Evolutionary conservation across 116 monocot species (phyloP).

Genomic region (Trichopus zeylanicus): DNA sequence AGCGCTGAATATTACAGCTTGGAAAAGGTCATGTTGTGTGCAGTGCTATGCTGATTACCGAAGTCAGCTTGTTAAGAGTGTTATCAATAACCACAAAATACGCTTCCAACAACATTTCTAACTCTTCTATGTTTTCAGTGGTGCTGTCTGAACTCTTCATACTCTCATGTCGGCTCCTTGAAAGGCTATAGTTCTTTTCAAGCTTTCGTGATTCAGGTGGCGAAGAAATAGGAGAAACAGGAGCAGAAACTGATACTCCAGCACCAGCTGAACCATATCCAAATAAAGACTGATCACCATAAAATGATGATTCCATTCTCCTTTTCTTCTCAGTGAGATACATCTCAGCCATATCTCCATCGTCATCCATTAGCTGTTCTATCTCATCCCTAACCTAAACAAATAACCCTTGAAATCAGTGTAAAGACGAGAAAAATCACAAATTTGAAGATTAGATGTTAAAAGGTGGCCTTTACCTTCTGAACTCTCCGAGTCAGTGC

Average conservation of each 20-base stretch:
- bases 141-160: constrained; percentile 54
- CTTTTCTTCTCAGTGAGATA: constrained; percentile 92
- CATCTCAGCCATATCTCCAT: constrained; percentile 99
- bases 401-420: not conserved
- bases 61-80: constrained; percentile 86
- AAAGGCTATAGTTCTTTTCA: constrained; percentile 61
- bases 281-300: constrained; percentile 53
- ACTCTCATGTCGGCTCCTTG: constrained; percentile 85
- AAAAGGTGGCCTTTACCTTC: constrained; percentile 41
- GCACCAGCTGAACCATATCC: constrained; percentile 32
- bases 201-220: constrained; percentile 70
- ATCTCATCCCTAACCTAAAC: constrained; percentile 96
- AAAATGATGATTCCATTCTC: constrained; percentile 59
- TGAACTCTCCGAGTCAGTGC: constrained; percentile 94
- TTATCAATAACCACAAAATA: constrained; percentile 94
- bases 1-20: not conserved
- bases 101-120: constrained; percentile 96
- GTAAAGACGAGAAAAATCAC: not conserved
- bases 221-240: constrained; percentile 91
- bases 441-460: not conserved
- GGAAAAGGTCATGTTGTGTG: too few species aligned
- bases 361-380: constrained; percentile 99
- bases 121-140: constrained; percentile 69
- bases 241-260: constrained; percentile 68
- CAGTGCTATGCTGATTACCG: too few species aligned